A percentile compares a stretch with the other conserved stretches of the same genome.
phyloP scores from a whole-genome alignment of 2,329 filamentous ascomycete genomes.

The Exophiala sp. region DNA sequence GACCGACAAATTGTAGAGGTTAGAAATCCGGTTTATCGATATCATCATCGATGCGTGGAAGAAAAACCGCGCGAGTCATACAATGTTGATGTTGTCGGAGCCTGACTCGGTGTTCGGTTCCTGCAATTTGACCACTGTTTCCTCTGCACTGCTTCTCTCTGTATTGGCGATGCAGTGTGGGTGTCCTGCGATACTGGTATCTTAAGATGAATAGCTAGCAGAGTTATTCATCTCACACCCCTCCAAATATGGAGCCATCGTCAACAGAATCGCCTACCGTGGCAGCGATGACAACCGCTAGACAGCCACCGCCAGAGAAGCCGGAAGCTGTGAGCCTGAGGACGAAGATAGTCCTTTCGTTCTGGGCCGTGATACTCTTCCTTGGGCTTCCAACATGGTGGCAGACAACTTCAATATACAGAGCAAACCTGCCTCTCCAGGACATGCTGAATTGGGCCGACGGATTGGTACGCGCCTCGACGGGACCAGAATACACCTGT shows the following conservation, averaged over 20 bases:
- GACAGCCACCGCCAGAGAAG: conserved; percentile 68
- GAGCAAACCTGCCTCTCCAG: conserved; percentile 73
- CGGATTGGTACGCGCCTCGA: conserved; percentile 59
- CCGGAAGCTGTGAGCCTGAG: conserved; percentile 63
- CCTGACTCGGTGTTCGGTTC: background rate
- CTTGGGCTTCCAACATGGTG: conserved; percentile 93
- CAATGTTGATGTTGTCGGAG: background rate
- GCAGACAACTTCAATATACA: conserved; percentile 86
- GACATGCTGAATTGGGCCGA: conserved; percentile 90
- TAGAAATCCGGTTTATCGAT: background rate
- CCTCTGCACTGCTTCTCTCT: background rate
- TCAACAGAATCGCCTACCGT: background rate
- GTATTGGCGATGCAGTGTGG: background rate
- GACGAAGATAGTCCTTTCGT: conserved; percentile 71
- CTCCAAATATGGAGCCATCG: conserved; percentile 6
- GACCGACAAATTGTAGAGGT: background rate
- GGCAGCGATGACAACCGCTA: conserved; percentile 3
- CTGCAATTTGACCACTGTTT: conserved; percentile 5
- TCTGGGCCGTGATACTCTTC: conserved; percentile 79
- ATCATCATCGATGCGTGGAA: background rate
- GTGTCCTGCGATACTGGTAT: background rate
- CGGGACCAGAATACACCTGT: background rate
- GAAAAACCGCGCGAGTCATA: conserved; percentile 3
- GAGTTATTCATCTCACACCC: background rate
- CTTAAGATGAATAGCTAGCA: background rate